Percentiles rank a stretch among this genome's conserved stretches.
Conservation (phyloP, 306 rosid species). For the Sindora glabra region DNA sequence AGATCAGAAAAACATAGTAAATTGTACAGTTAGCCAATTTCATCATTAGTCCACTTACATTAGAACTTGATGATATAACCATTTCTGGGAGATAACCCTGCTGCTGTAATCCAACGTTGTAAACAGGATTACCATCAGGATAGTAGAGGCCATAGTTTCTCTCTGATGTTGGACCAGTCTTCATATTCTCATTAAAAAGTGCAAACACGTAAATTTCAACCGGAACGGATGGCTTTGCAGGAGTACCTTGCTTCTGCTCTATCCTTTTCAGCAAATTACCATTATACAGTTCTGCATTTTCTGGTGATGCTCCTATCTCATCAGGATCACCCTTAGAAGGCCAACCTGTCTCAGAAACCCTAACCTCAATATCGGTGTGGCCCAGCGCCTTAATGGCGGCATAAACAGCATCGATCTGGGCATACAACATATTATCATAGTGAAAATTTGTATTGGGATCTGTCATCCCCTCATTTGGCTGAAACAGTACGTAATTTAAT, state of each 20-base stretch:
- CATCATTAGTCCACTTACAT: conserved; percentile 30
- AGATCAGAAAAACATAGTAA: no score
- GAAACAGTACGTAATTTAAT: conserved; percentile 54
- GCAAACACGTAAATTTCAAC: conserved; percentile 71
- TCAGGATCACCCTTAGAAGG: conserved; percentile 70
- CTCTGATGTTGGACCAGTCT: conserved; percentile 74
- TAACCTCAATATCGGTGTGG: conserved; percentile 47
- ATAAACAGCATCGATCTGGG: conserved; percentile 84
- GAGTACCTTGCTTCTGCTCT: conserved; percentile 54
- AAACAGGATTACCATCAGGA: conserved; percentile 75
- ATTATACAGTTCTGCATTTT: conserved; percentile 64
- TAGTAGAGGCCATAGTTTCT: conserved; percentile 82
- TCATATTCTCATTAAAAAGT: conserved; percentile 74
- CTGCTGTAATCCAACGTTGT: conserved; percentile 57
- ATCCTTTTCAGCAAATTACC: conserved; percentile 56
- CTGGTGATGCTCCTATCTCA: conserved; percentile 65
- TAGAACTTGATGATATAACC: conserved; percentile 30
- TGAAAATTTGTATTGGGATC: conserved; percentile 64
- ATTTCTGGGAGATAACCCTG: conserved; percentile 49
- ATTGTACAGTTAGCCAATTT: neutral
- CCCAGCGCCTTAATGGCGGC: conserved; percentile 69
- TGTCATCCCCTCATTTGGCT: conserved; percentile 58
- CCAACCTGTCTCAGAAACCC: conserved; percentile 90
- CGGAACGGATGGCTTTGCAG: conserved; percentile 70
- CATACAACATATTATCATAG: conserved; percentile 82